A percentile compares a stretch with the other conserved stretches of the same genome.
Evolutionary conservation across 371 early-diverging fungal species (phyloP).

Genomic region (Phascolomyces articulosus): DNA sequence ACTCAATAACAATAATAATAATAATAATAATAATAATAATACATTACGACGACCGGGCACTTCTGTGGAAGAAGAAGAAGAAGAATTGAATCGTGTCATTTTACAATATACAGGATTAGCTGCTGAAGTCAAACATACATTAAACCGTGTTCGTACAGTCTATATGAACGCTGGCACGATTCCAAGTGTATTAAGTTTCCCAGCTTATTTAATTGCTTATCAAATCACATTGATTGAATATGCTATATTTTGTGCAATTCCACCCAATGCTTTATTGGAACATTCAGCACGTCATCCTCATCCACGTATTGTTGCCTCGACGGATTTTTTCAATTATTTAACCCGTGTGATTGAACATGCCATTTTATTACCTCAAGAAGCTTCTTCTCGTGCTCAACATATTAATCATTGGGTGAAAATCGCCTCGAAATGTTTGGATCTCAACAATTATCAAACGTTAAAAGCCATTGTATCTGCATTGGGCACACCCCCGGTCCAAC

Average conservation of each 20-base stretch:
- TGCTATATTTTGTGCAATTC: constrained; percentile 70
- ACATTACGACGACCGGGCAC: no score
- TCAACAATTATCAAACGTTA: constrained; percentile 77
- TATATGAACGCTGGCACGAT: constrained; percentile 63
- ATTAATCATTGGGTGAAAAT: constrained; percentile 81
- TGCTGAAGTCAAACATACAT: constrained; percentile 52
- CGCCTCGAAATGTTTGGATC: constrained; percentile 62
- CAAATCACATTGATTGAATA: constrained; percentile 78
- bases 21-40: constrained; percentile 18
- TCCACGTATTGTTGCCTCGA: constrained; percentile 71
- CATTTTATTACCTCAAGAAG: constrained; percentile 64
- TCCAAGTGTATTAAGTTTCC: constrained; percentile 66
- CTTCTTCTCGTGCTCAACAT: constrained; percentile 65
- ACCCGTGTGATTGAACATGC: constrained; percentile 78
- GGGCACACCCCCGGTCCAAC: constrained; percentile 75
- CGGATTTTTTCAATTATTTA: constrained; percentile 85
- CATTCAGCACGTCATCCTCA: constrained; percentile 74
- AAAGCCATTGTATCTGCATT: constrained; percentile 77
- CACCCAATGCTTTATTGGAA: constrained; percentile 60
- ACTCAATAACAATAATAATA: constrained; percentile 17
- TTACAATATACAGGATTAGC: constrained; percentile 43
- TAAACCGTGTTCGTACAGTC: constrained; percentile 59
- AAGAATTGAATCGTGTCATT: constrained; percentile 49
- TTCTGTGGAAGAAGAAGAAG: no score
- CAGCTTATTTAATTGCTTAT: constrained; percentile 71